Evolutionary conservation across 768 basidiomycete species (phyloP).

Genomic region (Boletus reticuloceps): DNA sequence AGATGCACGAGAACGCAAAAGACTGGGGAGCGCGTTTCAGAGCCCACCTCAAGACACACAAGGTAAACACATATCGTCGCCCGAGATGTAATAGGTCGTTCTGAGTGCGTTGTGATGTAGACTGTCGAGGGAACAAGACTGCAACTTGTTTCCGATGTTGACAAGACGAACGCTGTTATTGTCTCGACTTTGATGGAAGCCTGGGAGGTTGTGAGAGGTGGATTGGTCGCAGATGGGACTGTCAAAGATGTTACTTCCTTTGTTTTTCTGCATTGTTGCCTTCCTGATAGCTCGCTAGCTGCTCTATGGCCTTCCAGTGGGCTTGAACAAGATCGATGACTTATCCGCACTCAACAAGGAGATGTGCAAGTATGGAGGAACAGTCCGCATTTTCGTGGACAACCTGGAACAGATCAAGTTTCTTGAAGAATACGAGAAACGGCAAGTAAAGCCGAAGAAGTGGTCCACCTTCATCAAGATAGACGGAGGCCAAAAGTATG

Average conservation of each 20-base stretch:
- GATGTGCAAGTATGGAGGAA: slow-evolving; percentile 52
- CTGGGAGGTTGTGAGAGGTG: slow-evolving; percentile 66
- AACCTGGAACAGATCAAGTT: slow-evolving; percentile 68
- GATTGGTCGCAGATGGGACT: slow-evolving; percentile 65
- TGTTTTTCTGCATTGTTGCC: not conserved
- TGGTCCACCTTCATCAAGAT: slow-evolving; percentile 86
- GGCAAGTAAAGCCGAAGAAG: slow-evolving; percentile 35
- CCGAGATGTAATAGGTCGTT: not conserved
- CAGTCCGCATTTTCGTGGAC: slow-evolving; percentile 70
- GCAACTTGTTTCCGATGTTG: slow-evolving; percentile 57
- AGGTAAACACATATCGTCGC: slow-evolving; percentile 40
- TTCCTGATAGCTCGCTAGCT: slow-evolving; percentile 46
- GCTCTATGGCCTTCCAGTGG: slow-evolving; percentile 75
- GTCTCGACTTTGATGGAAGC: slow-evolving; percentile 86
- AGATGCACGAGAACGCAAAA: slow-evolving; percentile 65
- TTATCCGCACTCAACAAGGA: slow-evolving; percentile 58
- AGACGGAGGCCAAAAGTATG: slow-evolving; percentile 75
- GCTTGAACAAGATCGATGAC: slow-evolving; percentile 68
- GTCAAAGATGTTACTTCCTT: slow-evolving; percentile 66
- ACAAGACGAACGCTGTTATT: slow-evolving; percentile 59
- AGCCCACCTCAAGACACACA: slow-evolving; percentile 84
- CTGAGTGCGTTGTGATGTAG: slow-evolving; percentile 34
- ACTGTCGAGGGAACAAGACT: slow-evolving; percentile 72
- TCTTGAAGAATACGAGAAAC: slow-evolving; percentile 58
- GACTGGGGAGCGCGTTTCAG: slow-evolving; percentile 71